Percentiles rank a stretch among this genome's conserved stretches.
Conservation (phyloP, 2,329 filamentous ascomycete genomes). For the Neopestalotiopsis sp. region DNA sequence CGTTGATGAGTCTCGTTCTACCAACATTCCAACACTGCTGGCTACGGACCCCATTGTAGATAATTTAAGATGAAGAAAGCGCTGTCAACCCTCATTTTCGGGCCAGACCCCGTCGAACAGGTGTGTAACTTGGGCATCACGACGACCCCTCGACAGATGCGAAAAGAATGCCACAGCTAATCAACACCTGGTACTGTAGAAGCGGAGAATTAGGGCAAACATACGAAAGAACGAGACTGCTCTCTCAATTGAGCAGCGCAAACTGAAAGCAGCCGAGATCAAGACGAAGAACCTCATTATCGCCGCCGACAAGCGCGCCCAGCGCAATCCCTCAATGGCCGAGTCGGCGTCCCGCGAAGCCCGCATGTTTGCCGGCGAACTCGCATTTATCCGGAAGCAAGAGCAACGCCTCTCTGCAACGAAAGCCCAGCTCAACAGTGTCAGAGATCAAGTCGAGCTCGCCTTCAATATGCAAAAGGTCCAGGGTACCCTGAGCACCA, state of each 20-base stretch:
- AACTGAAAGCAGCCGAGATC: slow-evolving; percentile 62
- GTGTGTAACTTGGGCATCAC: slow-evolving; percentile 52
- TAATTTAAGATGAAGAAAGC: slow-evolving; percentile 82
- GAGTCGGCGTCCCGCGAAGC: slow-evolving; percentile 82
- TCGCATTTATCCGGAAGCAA: no score
- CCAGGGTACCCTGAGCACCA: slow-evolving; percentile 85
- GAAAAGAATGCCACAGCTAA: background rate
- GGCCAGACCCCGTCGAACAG: slow-evolving; percentile 91
- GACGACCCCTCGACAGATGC: slow-evolving; percentile 2
- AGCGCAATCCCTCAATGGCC: slow-evolving; percentile 78
- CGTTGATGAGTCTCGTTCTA: background rate
- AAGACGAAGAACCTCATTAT: slow-evolving; percentile 88
- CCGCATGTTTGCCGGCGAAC: slow-evolving; percentile 87
- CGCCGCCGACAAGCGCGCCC: slow-evolving; percentile 78
- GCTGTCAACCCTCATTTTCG: slow-evolving; percentile 84
- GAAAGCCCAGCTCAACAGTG: no score
- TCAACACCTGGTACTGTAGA: slow-evolving; percentile 56
- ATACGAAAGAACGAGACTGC: slow-evolving; percentile 95
- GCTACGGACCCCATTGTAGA: background rate
- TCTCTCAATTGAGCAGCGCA: slow-evolving; percentile 75
- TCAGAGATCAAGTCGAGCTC: slow-evolving; percentile 96
- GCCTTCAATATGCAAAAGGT: slow-evolving; percentile 96
- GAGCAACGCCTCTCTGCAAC: no score
- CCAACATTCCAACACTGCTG: background rate
- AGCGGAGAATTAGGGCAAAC: slow-evolving; percentile 97